Base-by-base conservation (phyloP, 345 rosid genomes). In the Aegle marmelos region DNA sequence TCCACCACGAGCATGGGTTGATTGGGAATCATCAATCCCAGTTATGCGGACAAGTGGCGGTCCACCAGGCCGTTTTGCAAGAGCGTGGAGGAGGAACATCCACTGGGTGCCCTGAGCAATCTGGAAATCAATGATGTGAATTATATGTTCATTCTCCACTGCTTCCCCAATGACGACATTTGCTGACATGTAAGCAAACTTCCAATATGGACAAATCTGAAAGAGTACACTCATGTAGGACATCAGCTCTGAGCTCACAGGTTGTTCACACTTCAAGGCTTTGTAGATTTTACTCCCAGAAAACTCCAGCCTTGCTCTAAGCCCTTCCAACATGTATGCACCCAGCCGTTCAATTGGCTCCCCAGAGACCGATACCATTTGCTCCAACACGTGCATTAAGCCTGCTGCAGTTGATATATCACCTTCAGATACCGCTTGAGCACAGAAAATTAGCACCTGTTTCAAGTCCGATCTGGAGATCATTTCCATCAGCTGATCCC, bases 251-350 rank as follows among this genome's bases (percentile, higher is more conserved):
- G 93, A 83, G 82, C 99, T 91, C 34, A 93, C 82, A 9, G 99
- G 98, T 61, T 92, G 90, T 27, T 86, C 83, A 70, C 99, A 96
- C 72, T 90, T 94, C 83, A 96, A 84, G 71, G 94, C 88, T 83
- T 78, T 86, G 87, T 94, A 96, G 81, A 96, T 96, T 78, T 84
- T 88, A 83, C 97, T 89, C 50, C 99, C 99, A 0, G 99, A 91
- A 13, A 87, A 87, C 68, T 92, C 95, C 82, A 96, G 81, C 86
- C 94, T 92, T 1, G 99, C 98, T 84, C 94, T 83, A 53, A 96
- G 94, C 78, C 98, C 97, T 86, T 96, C 99, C 82, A 93, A 82
- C 93, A 96, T 80, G 81, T 96, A 96, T 62, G 99, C 90, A 14
- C 97, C 97, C 61, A 92, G 72, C 27, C 99, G 88, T 75, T 94